A percentile compares a stretch with the other conserved stretches of the same genome.
Conservation (phyloP, 2,329 filamentous ascomycete species). For the Fusarium sp. region DNA sequence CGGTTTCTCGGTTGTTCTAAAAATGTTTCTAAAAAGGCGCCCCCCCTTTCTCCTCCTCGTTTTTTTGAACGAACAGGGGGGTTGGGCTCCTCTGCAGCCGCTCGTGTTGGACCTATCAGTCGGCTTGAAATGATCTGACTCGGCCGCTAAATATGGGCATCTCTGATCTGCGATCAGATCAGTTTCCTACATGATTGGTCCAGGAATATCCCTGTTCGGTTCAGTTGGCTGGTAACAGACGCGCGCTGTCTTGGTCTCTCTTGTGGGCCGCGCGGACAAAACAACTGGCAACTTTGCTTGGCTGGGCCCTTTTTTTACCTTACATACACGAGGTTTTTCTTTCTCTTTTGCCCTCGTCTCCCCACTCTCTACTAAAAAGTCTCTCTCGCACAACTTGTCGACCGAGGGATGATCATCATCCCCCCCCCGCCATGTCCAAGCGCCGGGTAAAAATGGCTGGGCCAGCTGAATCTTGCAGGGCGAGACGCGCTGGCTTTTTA, state of each 20-base stretch:
- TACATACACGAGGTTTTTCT: not conserved
- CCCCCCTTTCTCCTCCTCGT: not conserved
- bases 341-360: not conserved
- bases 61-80: not conserved
- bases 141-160: not conserved
- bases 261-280: not conserved
- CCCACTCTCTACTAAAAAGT: not conserved
- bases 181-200: not conserved
- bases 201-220: not conserved
- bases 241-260: not conserved
- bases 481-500: not conserved
- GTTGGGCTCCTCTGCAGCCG: not conserved
- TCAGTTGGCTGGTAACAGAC: not conserved
- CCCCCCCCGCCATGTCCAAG: not conserved
- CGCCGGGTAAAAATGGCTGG: not conserved
- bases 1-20: conserved; percentile 1
- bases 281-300: not conserved
- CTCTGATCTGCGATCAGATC: not conserved
- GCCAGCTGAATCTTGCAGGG: not conserved
- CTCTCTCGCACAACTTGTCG: not conserved
- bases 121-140: not conserved
- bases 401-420: not conserved
- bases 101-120: not conserved
- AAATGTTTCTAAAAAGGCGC: not conserved
- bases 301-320: not conserved